A percentile compares a stretch with the other conserved stretches of the same genome.
Evolutionary conservation across 257 asterid genomes (phyloP).

Genomic region (Rubia yunnanensis): DNA sequence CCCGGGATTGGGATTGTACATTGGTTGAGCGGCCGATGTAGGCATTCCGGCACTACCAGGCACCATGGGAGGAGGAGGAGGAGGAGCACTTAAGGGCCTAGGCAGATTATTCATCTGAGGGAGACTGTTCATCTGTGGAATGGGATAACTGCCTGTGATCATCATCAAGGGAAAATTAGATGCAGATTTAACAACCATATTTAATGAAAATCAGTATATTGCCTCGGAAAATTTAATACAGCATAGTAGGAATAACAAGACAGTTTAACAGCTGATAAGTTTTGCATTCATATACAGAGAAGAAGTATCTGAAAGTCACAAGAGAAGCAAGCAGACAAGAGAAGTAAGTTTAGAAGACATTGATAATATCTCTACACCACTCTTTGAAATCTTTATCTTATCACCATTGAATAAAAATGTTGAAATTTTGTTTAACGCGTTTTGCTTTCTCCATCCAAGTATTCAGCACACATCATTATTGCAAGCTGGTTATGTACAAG

Average conservation of each 20-base stretch:
- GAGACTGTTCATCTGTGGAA: slow-evolving; percentile 58
- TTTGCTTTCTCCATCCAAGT: slow-evolving; percentile 39
- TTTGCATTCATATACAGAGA: neutral
- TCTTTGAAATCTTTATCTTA: slow-evolving; percentile 26
- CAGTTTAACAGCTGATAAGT: neutral
- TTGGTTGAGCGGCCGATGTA: slow-evolving; percentile 38
- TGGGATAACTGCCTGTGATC: slow-evolving; percentile 42
- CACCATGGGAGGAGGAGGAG: slow-evolving; percentile 25
- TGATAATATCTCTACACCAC: slow-evolving; percentile 30
- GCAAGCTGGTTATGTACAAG: slow-evolving; percentile 69
- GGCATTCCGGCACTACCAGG: slow-evolving; percentile 57
- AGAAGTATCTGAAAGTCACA: neutral
- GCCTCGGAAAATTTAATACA: neutral
- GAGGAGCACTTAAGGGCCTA: slow-evolving; percentile 39
- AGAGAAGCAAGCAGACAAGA: neutral
- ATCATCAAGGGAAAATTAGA: neutral
- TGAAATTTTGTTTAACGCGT: slow-evolving; percentile 14
- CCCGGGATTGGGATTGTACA: slow-evolving; percentile 21
- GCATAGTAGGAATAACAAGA: neutral
- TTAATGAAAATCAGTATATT: slow-evolving; percentile 22
- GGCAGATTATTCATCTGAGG: slow-evolving; percentile 66
- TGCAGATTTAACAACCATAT: neutral
- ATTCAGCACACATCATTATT: slow-evolving; percentile 76
- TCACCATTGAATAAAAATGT: slow-evolving; percentile 24
- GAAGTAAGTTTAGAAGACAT: slow-evolving; percentile 17